These are phyloP conservation scores for Phytophthora megakarya DNA, from an alignment of 352 stramenopile species.

Conservation along the genomic window DNA sequence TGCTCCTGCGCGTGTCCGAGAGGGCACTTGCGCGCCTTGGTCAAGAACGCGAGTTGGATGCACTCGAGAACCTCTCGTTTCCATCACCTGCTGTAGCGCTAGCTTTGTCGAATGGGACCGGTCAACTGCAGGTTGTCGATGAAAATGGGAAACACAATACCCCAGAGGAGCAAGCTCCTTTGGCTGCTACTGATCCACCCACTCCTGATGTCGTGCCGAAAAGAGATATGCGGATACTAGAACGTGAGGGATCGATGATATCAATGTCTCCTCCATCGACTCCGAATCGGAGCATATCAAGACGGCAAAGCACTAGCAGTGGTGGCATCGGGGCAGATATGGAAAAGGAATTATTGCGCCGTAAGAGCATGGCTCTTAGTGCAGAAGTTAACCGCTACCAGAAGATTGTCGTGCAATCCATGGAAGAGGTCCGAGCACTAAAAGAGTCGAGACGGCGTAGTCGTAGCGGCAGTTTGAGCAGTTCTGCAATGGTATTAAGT, in stretches of 20 bases:
- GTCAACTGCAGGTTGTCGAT: slow-evolving; percentile 9
- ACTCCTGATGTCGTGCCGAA: neutral
- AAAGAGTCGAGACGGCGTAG: slow-evolving; percentile 42
- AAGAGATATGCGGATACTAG: slow-evolving; percentile 1
- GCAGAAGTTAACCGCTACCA: slow-evolving; percentile 49
- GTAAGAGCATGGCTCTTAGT: slow-evolving; percentile 39
- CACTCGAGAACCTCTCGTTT: slow-evolving; percentile 41
- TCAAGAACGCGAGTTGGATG: slow-evolving; percentile 49
- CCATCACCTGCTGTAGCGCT: slow-evolving; percentile 26
- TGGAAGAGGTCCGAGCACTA: slow-evolving; percentile 41
- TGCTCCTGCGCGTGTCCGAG: slow-evolving; percentile 61
- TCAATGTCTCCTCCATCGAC: slow-evolving; percentile 13
- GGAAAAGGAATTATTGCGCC: slow-evolving; percentile 47
- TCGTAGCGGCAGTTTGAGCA: slow-evolving; percentile 30
- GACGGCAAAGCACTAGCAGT: slow-evolving; percentile 11
- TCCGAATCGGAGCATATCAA: slow-evolving; percentile 11
- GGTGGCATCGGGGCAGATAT: slow-evolving; percentile 19
- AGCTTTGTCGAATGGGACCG: slow-evolving; percentile 15
- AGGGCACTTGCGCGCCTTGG: slow-evolving; percentile 55
- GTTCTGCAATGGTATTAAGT: slow-evolving; percentile 21
- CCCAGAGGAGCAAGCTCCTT: neutral
- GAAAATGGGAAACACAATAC: neutral
- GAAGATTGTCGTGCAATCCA: slow-evolving; percentile 47
- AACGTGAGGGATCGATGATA: slow-evolving; percentile 9
- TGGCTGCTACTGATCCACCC: neutral